phyloP scores from a whole-genome alignment of 2,329 filamentous ascomycete genomes.

The Beauveria sp. region DNA sequence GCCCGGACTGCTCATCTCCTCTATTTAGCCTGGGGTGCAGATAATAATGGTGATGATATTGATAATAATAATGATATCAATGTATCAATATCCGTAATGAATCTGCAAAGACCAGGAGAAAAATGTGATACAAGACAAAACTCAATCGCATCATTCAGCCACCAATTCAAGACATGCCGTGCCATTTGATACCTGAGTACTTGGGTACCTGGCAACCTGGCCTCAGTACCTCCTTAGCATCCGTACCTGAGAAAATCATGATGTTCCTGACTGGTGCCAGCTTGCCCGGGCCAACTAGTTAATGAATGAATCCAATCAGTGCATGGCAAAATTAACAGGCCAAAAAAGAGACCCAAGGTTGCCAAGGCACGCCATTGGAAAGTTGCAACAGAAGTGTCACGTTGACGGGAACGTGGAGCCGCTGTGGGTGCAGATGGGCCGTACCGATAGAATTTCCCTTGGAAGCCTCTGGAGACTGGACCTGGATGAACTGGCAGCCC shows the following conservation, averaged over 20 bases:
- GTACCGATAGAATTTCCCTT: slow-evolving; percentile 3
- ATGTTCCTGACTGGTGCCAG: not conserved
- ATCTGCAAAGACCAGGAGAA: too few relatives aligned
- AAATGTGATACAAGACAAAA: not conserved
- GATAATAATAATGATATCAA: not conserved
- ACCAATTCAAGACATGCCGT: not conserved
- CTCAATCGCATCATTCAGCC: not conserved
- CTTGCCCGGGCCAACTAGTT: not conserved
- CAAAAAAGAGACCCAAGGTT: not conserved
- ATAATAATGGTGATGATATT: not conserved
- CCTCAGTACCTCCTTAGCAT: not conserved
- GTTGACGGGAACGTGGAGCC: slow-evolving; percentile 7
- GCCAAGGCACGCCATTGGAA: not conserved
- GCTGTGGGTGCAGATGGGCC: slow-evolving; percentile 5
- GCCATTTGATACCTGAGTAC: not conserved
- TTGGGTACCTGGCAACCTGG: too few relatives aligned
- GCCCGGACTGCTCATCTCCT: not conserved
- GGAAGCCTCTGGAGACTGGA: not conserved
- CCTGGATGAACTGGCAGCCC: too few relatives aligned
- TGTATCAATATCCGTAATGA: too few relatives aligned
- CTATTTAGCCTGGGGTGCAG: not conserved
- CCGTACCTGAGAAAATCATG: not conserved
- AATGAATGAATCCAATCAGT: too few relatives aligned
- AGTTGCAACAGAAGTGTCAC: not conserved
- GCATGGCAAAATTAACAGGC: not conserved